A percentile compares a stretch with the other conserved stretches of the same genome.
phyloP scores from a whole-genome alignment of 73 alveolate genomes.

The Paramecium primaurelia region DNA sequence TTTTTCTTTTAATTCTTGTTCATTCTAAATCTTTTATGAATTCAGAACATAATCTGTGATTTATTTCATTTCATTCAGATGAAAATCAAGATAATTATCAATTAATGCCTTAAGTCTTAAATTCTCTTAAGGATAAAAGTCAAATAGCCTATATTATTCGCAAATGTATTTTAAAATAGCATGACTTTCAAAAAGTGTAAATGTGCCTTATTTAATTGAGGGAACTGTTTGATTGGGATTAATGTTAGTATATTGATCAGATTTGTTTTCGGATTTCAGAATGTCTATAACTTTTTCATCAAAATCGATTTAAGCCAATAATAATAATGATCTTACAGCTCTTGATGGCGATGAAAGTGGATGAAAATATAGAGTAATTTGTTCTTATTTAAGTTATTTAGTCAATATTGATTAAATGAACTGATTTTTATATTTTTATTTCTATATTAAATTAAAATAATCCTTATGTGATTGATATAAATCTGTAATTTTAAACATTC shows the following conservation, averaged over 20 bases:
- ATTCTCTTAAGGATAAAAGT: constrained; percentile 46
- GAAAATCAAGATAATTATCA: constrained; percentile 56
- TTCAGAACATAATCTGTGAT: neutral
- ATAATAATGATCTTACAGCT: constrained; percentile 14
- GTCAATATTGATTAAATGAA: neutral
- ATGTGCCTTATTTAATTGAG: constrained; percentile 22
- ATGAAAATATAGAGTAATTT: constrained; percentile 15
- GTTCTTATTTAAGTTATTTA: neutral
- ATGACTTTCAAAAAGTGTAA: constrained; percentile 45
- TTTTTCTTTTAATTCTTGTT: neutral
- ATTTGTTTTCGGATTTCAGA: neutral
- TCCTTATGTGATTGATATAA: neutral
- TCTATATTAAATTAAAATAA: neutral
- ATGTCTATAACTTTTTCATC: neutral
- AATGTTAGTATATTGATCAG: neutral
- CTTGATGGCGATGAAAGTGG: constrained; percentile 26
- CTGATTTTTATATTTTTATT: neutral
- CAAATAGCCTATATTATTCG: neutral
- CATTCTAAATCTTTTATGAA: neutral
- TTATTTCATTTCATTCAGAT: constrained; percentile 2
- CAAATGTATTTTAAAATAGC: constrained; percentile 52
- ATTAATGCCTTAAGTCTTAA: neutral
- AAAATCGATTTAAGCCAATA: neutral
- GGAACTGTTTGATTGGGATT: constrained; percentile 56
- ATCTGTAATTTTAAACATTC: constrained; percentile 22